These are phyloP conservation scores for Metschnikowia proteae DNA, from an alignment of 805 yeast genomes.

Conservation along the genomic window DNA sequence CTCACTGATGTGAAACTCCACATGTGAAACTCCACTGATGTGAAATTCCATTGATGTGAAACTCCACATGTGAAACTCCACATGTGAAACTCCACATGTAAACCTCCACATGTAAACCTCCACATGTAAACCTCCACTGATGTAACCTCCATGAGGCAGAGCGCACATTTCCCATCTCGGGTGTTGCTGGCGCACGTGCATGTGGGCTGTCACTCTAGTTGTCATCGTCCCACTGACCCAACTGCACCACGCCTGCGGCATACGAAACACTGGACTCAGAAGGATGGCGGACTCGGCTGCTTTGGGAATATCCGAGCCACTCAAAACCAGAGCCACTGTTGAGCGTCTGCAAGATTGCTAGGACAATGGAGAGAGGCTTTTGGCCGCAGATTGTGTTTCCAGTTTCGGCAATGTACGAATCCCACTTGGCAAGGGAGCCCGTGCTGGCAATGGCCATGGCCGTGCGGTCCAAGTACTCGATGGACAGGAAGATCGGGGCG, in stretches of 20 bases:
- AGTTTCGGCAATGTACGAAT: constrained; percentile 59
- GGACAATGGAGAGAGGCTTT: constrained; percentile 66
- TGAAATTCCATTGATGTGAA: no score
- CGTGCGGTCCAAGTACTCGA: constrained; percentile 63
- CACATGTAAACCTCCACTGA: no score
- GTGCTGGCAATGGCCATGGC: constrained; percentile 62
- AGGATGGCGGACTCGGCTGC: constrained; percentile 46
- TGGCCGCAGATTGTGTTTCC: constrained; percentile 94
- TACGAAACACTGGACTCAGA: constrained; percentile 86
- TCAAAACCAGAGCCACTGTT: constrained; percentile 36
- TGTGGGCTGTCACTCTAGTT: not conserved
- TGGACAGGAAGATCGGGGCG: constrained; percentile 61
- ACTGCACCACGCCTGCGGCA: constrained; percentile 64
- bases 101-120: no score
- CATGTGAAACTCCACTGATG: no score
- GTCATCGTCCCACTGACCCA: not conserved
- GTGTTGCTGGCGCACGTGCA: not conserved
- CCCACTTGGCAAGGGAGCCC: constrained; percentile 62
- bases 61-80: no score
- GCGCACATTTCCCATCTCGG: no score
- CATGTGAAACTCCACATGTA: no score
- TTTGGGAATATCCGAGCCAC: constrained; percentile 83
- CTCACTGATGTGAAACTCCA: no score
- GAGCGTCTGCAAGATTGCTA: constrained; percentile 49
- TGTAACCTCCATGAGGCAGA: no score